These are phyloP conservation scores for Tetrapisispora namnaoensis DNA, from an alignment of 805 yeast genomes.

Conservation along the genomic window DNA sequence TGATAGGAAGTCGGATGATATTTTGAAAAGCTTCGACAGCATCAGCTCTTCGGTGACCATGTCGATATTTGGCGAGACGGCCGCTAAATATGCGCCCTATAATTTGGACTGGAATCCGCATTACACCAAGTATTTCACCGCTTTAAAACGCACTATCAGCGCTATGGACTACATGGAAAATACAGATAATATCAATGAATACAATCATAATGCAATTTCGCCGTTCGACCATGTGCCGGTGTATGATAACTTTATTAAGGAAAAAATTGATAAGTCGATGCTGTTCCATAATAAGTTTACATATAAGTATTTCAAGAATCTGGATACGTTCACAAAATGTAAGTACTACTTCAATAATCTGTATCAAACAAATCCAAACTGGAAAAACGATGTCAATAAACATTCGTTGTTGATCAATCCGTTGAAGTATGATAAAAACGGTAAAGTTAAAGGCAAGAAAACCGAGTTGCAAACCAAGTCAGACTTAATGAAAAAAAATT, in stretches of 20 bases:
- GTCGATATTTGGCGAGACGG: neutral
- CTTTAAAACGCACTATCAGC: neutral
- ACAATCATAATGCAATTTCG: slow-evolving; percentile 5
- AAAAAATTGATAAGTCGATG: neutral
- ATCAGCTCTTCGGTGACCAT: neutral
- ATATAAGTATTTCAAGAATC: slow-evolving; percentile 8
- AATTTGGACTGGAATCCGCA: neutral
- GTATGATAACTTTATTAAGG: slow-evolving; percentile 5
- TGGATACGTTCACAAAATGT: slow-evolving; percentile 7
- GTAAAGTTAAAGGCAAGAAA: neutral
- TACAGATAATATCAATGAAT: neutral
- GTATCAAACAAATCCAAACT: slow-evolving; percentile 9
- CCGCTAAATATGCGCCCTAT: neutral
- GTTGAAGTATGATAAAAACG: slow-evolving; percentile 1
- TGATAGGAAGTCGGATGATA: neutral
- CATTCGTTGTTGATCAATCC: slow-evolving; percentile 7
- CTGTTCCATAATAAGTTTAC: slow-evolving; percentile 1
- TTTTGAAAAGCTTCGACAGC: neutral
- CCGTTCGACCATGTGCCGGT: slow-evolving; percentile 12
- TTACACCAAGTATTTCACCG: neutral
- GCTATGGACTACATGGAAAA: neutral
- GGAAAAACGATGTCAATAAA: slow-evolving; percentile 10
- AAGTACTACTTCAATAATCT: slow-evolving; percentile 12
- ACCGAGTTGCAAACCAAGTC: neutral
- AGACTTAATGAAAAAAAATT: neutral